phyloP scores from a whole-genome alignment of 306 rosid genomes.

The Trifolium subterraneum region DNA sequence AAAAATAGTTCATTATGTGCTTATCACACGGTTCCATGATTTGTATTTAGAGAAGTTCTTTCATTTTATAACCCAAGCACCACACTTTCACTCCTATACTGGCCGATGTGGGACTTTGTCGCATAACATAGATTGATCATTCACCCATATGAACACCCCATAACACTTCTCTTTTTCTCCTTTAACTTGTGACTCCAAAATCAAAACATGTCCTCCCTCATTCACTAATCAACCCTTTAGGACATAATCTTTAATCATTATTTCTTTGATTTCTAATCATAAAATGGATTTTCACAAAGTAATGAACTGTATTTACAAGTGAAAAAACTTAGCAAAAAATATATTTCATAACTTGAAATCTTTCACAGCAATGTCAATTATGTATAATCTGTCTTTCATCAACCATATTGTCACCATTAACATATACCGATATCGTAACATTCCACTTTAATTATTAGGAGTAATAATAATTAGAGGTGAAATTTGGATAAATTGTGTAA shows the following conservation, averaged over 20 bases:
- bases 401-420: slow-evolving; percentile 47
- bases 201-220: too few species aligned
- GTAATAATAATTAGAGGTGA: too few species aligned
- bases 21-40: neutral
- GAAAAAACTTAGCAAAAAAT: neutral
- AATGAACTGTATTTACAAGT: slow-evolving; percentile 35
- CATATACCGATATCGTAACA: too few species aligned
- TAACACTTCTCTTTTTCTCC: neutral
- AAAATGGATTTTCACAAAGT: neutral
- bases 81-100: neutral
- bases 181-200: neutral
- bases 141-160: too few species aligned
- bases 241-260: neutral
- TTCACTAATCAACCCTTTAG: neutral
- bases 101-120: neutral
- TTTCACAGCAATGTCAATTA: slow-evolving; percentile 22
- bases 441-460: too few species aligned
- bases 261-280: neutral
- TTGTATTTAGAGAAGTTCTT: neutral
- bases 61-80: neutral
- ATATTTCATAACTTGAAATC: slow-evolving; percentile 1
- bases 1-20: slow-evolving; percentile 51
- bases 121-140: neutral
- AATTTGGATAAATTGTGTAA: too few species aligned
- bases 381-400: slow-evolving; percentile 56